Conservation (phyloP, 2,329 filamentous ascomycete genomes). For the Zasmidium cellare region DNA sequence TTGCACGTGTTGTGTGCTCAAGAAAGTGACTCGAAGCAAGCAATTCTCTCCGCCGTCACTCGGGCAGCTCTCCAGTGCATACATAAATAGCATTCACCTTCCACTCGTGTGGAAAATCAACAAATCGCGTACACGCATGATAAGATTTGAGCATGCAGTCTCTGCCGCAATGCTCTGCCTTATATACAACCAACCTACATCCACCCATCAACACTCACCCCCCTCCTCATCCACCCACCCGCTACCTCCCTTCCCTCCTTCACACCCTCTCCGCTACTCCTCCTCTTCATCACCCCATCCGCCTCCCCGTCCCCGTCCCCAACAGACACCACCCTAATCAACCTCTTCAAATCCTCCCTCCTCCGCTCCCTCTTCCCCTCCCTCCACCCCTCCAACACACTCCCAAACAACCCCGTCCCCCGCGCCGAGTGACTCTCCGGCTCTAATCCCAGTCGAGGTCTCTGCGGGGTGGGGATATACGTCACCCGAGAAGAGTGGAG, state of each 20-base stretch:
- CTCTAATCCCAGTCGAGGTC: constrained; percentile 19
- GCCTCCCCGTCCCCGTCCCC: neutral
- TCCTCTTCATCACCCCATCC: constrained; percentile 4
- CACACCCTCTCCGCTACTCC: neutral
- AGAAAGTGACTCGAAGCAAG: no score
- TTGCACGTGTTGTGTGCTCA: no score
- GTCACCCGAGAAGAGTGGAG: neutral
- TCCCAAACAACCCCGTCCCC: constrained; percentile 12
- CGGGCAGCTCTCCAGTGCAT: no score
- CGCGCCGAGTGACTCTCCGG: constrained; percentile 1
- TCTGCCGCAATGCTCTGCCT: neutral
- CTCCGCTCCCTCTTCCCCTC: constrained; percentile 31
- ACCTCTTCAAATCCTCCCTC: constrained; percentile 34
- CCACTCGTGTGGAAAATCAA: neutral
- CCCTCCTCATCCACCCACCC: constrained; percentile 1
- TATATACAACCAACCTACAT: neutral
- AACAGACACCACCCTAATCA: constrained; percentile 31
- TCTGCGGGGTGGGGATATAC: constrained; percentile 18
- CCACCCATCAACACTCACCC: constrained; percentile 13
- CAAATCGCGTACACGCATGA: no score
- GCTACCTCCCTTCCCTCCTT: neutral
- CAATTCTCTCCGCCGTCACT: no score
- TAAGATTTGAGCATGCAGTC: no score
- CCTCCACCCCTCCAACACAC: constrained; percentile 24
- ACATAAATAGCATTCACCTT: no score